Percentiles rank a stretch among this genome's conserved stretches.
Conservation (phyloP, 495 filamentous ascomycete genomes). For the Podospora comata region DNA sequence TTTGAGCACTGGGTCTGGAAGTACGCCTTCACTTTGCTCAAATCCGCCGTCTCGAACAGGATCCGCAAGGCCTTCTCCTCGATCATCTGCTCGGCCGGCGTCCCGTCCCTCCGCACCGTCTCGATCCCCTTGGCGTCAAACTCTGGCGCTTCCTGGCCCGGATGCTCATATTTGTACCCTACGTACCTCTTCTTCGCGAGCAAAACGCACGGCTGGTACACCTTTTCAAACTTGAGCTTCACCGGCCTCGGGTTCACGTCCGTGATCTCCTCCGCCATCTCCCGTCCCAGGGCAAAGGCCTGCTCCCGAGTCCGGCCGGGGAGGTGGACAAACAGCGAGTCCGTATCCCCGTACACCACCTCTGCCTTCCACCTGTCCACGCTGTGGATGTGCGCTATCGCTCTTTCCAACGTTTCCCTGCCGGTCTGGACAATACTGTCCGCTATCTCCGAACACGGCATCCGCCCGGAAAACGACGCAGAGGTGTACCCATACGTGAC, state of each 20-base stretch:
- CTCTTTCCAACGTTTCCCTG: conserved; percentile 88
- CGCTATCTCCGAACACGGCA: conserved; percentile 97
- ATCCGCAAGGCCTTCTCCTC: conserved; percentile 86
- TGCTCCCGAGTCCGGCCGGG: conserved; percentile 81
- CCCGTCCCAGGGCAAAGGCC: conserved; percentile 87
- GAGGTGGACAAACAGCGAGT: conserved; percentile 91
- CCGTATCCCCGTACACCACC: conserved; percentile 97
- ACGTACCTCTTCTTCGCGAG: conserved; percentile 98
- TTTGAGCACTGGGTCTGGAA: conserved; percentile 89
- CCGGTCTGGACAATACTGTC: conserved; percentile 97
- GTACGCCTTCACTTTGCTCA: conserved; percentile 86
- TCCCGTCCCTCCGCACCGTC: conserved; percentile 91
- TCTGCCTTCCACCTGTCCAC: conserved; percentile 85
- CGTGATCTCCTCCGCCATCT: conserved; percentile 88
- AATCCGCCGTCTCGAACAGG: conserved; percentile 83
- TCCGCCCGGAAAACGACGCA: conserved; percentile 89
- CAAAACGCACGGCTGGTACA: conserved; percentile 90
- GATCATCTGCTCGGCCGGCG: conserved; percentile 93
- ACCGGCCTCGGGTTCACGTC: conserved; percentile 86
- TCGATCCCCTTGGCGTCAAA: conserved; percentile 99
- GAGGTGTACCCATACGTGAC: conserved; percentile 98
- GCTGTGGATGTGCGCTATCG: conserved; percentile 89
- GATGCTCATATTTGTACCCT: conserved; percentile 91
- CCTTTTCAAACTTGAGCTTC: conserved; percentile 98
- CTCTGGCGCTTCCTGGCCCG: conserved; percentile 72